Percentiles rank a stretch among this genome's conserved stretches.
Evolutionary conservation across 2,329 filamentous ascomycete species (phyloP).

Genomic region (Colletotrichum aenigma): DNA sequence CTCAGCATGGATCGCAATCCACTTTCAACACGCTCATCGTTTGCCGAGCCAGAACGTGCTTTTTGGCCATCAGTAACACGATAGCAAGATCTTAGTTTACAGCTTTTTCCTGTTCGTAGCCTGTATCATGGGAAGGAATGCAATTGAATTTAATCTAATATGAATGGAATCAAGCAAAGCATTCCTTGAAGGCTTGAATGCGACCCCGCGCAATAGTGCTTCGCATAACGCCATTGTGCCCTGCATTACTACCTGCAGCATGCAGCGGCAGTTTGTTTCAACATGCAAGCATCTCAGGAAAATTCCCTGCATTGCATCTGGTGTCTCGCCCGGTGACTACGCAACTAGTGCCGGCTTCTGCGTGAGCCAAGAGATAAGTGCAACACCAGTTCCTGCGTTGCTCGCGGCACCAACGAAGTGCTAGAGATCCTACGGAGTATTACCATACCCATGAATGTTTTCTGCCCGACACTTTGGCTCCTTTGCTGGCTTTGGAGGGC

Average conservation of each 20-base stretch:
- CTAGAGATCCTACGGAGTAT: neutral
- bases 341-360: neutral
- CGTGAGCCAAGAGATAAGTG: neutral
- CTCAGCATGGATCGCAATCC: neutral
- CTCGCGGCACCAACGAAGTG: neutral
- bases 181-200: neutral
- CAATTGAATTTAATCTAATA: neutral
- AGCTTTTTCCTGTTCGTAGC: too few relatives aligned
- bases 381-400: neutral
- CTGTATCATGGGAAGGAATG: neutral
- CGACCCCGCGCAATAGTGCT: neutral
- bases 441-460: neutral
- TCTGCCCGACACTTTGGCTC: neutral
- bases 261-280: neutral
- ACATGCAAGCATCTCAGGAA: neutral
- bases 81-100: neutral
- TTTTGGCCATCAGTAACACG: neutral
- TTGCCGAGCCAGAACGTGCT: neutral
- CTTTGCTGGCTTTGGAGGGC: neutral
- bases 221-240: neutral
- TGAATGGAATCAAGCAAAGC: neutral
- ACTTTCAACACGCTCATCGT: neutral
- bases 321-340: neutral
- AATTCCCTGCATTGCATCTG: neutral
- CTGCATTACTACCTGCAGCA: neutral